Conservation (phyloP, 2,329 filamentous ascomycete genomes). For the Arthrobotrys musiformis region DNA sequence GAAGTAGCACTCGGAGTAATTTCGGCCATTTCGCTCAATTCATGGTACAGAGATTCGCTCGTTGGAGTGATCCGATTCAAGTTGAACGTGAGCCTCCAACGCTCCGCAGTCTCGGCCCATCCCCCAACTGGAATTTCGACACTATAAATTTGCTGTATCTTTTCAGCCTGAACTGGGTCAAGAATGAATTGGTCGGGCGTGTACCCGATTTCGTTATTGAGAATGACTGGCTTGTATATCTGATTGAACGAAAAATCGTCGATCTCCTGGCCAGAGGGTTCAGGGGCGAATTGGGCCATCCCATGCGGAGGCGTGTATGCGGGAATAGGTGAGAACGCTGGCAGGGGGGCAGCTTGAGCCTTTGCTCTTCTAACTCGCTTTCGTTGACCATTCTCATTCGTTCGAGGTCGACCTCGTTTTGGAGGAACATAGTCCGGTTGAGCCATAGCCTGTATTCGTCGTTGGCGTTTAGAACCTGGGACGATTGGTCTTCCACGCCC, state of each 20-base stretch:
- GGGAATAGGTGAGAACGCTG: background rate
- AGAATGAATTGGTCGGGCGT: conserved; percentile 48
- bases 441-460: conserved; percentile 47
- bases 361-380: conserved; percentile 32
- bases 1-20: background rate
- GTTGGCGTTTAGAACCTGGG: conserved; percentile 46
- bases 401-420: conserved; percentile 47
- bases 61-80: conserved; percentile 38
- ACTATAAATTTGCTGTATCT: conserved; percentile 39
- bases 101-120: conserved; percentile 17
- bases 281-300: background rate
- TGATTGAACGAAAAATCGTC: conserved; percentile 3
- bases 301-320: background rate
- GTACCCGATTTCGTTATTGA: conserved; percentile 31
- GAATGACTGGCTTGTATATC: background rate
- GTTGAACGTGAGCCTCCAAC: conserved; percentile 45
- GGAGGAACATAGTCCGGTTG: conserved; percentile 51
- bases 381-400: conserved; percentile 33
- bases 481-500: conserved; percentile 50
- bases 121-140: conserved; percentile 27
- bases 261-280: no score
- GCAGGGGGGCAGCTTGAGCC: background rate
- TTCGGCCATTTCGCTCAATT: background rate
- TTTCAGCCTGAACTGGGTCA: conserved; percentile 19
- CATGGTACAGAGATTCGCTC: background rate